A percentile compares a stretch with the other conserved stretches of the same genome.
Conservation (phyloP, 805 yeast genomes). For the Tetrapisispora taiwanensis region DNA sequence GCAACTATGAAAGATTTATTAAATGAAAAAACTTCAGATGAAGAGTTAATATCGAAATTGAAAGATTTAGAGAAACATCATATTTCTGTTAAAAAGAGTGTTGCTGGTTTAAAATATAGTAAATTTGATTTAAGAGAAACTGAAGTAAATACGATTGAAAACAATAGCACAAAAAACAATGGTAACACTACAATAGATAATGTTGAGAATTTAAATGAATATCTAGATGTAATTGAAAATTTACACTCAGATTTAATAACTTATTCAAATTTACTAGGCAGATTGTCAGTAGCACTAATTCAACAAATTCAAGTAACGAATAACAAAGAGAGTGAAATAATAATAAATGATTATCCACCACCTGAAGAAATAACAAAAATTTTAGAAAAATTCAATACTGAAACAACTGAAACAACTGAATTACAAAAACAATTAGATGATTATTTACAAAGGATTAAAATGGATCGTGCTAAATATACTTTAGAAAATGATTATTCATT, state of each 20-base stretch:
- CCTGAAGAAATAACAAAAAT: conserved; percentile 13
- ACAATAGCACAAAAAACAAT: neutral
- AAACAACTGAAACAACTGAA: conserved; percentile 7
- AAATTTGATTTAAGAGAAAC: conserved; percentile 11
- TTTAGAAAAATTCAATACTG: conserved; percentile 13
- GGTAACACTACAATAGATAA: conserved; percentile 2
- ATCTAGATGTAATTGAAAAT: conserved; percentile 11
- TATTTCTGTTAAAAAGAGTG: conserved; percentile 6
- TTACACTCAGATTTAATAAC: conserved; percentile 14
- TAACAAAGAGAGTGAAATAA: conserved; percentile 11
- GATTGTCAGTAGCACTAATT: conserved; percentile 22
- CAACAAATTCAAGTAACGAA: conserved; percentile 19
- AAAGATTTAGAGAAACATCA: conserved; percentile 9
- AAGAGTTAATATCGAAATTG: conserved; percentile 8
- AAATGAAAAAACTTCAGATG: conserved; percentile 11
- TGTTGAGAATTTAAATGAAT: conserved; percentile 8
- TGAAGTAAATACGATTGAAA: conserved; percentile 3
- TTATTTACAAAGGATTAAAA: conserved; percentile 21
- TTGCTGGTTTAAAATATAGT: conserved; percentile 13
- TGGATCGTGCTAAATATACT: conserved; percentile 24
- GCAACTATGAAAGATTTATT: conserved; percentile 8
- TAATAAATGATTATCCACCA: conserved; percentile 16
- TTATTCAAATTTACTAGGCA: conserved; percentile 19
- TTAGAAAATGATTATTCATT: conserved; percentile 24
- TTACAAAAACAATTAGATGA: conserved; percentile 12